Conservation (phyloP, 345 rosid genomes). For the Bruguiera sexangula region DNA sequence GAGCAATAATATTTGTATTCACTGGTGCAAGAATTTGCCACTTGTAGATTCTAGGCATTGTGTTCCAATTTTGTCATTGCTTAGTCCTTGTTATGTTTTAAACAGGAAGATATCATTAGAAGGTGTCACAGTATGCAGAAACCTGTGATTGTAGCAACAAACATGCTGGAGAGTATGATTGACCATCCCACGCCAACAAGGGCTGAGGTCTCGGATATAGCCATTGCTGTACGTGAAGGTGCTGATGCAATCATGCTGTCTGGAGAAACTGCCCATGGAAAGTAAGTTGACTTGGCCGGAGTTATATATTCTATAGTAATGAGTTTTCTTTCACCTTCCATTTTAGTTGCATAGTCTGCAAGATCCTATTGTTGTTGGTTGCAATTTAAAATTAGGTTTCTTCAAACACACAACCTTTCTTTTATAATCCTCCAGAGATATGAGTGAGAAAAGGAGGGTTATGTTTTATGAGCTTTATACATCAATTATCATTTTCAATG, state of each 20-base stretch:
- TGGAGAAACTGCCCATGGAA: slow-evolving; percentile 98
- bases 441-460: too few relatives aligned
- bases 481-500: too few relatives aligned
- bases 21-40: not conserved
- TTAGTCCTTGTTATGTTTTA: slow-evolving; percentile 9
- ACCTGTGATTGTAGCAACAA: slow-evolving; percentile 94
- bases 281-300: slow-evolving; percentile 44
- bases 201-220: slow-evolving; percentile 96
- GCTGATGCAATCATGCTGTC: slow-evolving; percentile 98
- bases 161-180: slow-evolving; percentile 98
- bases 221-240: slow-evolving; percentile 94
- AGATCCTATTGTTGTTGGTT: too few relatives aligned
- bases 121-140: slow-evolving; percentile 84
- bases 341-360: not conserved
- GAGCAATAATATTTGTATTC: not conserved
- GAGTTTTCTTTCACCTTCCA: not conserved
- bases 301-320: not conserved
- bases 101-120: slow-evolving; percentile 86
- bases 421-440: too few relatives aligned
- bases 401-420: too few relatives aligned
- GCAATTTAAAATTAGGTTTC: too few relatives aligned
- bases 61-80: not conserved
- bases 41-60: not conserved
- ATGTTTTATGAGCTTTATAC: too few relatives aligned
- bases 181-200: slow-evolving; percentile 97